Evolutionary conservation across 768 basidiomycete species (phyloP), one percentile per base, ranked within the genome.

Genomic region (Collybia sp.): DNA sequence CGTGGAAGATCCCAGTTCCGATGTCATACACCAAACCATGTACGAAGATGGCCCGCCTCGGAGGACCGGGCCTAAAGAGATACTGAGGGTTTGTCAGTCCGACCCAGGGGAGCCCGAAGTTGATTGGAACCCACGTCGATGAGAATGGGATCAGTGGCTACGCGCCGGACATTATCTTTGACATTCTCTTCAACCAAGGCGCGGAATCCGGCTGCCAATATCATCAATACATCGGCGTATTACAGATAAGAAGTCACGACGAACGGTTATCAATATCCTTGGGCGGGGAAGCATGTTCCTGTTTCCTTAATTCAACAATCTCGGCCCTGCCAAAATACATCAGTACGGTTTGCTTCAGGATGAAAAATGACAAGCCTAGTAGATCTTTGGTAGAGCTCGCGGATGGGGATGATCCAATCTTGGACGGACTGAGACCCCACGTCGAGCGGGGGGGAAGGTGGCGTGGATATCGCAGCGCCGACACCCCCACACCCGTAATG

Each of bases 101-200:
- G 25, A 8, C 8, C 8, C 25, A 25, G 8, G 8, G 25, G 25
- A 25, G 4, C 8, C 8, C 8, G 25, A 25, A 8, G 25, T 25
- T n/a, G 8, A 25, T 25, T 8, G 25, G 25, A 3, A 25, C 25
- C 25, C 25, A 25, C 25, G 3, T 25, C 25, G 25, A 8, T 25
- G 8, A 25, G 25, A 25, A 25, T 25, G 25, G 25, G 25, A 25
- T 25, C 25, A 25, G 25, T 41, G 15, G 33, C 16, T 40, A 46
- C 34, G 9, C 45, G 36, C 15, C 41, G 16, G 19, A 46, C 45
- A n/a, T 46, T 46, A 10, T 20, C 45, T 20, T 46, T 46, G 16
- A 46, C 45, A 37, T 46, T 46, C 12, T 46, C 45, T 30, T 46
- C 45, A 5, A 46, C 37, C 13, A 46, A 40, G n/a, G 45, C 45